phyloP scores from a whole-genome alignment of 306 rosid species.

The Mucuna pruriens region DNA sequence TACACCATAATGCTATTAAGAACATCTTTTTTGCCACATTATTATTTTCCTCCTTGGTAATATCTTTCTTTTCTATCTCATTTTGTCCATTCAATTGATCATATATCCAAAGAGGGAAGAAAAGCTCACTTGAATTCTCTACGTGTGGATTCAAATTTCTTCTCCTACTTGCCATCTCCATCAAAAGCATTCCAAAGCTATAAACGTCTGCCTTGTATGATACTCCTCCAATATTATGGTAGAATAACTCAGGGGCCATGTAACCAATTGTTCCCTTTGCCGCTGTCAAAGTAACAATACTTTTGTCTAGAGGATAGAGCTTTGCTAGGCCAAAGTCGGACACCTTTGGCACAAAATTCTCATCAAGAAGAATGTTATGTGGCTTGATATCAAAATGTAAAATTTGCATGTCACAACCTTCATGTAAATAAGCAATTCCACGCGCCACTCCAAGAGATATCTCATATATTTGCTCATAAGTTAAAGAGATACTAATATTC shows the following conservation, averaged over 20 bases:
- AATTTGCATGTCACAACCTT: constrained; percentile 9
- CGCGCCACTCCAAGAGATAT: constrained; percentile 37
- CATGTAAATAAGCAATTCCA: constrained; percentile 17
- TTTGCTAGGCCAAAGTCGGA: neutral
- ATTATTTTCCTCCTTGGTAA: neutral
- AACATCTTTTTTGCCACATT: constrained; percentile 22
- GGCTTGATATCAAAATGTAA: constrained; percentile 15
- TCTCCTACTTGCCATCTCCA: neutral
- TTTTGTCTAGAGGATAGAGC: neutral
- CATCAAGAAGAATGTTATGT: neutral
- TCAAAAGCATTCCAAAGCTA: constrained; percentile 19
- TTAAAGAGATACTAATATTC: neutral
- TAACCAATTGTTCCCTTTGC: neutral
- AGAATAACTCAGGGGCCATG: neutral
- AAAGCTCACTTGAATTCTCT: neutral
- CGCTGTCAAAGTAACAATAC: neutral
- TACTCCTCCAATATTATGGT: neutral
- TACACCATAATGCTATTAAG: constrained; percentile 32
- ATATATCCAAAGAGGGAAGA: constrained; percentile 30
- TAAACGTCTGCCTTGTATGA: neutral
- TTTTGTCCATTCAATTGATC: neutral
- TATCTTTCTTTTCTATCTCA: neutral
- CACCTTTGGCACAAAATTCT: neutral
- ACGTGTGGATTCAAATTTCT: neutral
- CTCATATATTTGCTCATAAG: neutral